Base-by-base conservation (phyloP, 78 protist genomes). In the Andalucia godoyi region DNA sequence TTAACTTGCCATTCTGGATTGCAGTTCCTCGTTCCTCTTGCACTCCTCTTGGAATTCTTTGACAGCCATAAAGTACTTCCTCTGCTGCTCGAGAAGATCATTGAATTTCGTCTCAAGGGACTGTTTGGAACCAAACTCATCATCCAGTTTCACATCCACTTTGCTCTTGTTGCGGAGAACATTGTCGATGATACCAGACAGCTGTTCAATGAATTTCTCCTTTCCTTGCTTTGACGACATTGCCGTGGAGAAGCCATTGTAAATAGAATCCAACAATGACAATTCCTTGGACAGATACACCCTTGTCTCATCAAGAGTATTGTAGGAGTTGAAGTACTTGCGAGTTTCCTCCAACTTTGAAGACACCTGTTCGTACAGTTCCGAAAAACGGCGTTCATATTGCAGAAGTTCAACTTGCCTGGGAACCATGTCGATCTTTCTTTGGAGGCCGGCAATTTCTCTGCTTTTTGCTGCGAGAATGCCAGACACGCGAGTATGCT, bases 381-480 rank as follows among this genome's bases (percentile, higher is more conserved):
- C 98, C 10, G 67, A 58, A 57, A 92, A 90, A 25, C 89, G 82
- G 34, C 78, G 49, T 62, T 90, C 92, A 63, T 88, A 94, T 70
- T 92, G 96, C 40, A 59, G 6, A 3, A 94, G 79, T 75, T 94
- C 98, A 0, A 85, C 61, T n/a, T 95, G 74, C 10, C 80, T 64
- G 9, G 97, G 97, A 30, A 87, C 17, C 18, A 81, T 85, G 29
- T 92, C 96, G 1, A 92, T 42, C 33, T 57, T 23, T 10, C 94
- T 64, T 65, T 84, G 64, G 45, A 85, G 43, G 33, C 23, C 27
- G 2, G 83, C 77, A 4, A 88, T 50, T 15, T 86, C 84, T 70
- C 47, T 25, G 50, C 49, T 2, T 5, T 2, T 13, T 5, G 30
- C 13, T 69, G 75, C 39, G 12, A 57, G 33, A 17, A 4, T 17